Conservation (phyloP, 495 filamentous ascomycete species). For the Endocarpon pusillum region DNA sequence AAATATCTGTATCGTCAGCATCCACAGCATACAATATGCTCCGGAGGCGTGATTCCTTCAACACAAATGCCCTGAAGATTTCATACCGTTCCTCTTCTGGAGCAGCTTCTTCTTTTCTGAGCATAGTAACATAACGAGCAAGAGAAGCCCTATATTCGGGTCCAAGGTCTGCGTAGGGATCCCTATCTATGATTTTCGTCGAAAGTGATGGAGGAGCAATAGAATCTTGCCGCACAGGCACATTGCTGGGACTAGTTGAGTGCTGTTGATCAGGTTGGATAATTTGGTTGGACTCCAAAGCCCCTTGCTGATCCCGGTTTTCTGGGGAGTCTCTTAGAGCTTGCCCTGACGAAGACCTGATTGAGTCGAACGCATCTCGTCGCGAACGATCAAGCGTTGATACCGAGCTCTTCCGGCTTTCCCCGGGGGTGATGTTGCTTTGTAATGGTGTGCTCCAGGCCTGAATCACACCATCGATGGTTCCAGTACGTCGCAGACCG, state of each 20-base stretch:
- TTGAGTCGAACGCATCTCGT: too few relatives aligned
- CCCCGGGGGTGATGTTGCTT: conserved; percentile 11
- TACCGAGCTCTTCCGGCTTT: conserved; percentile 3
- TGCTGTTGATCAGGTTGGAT: too few relatives aligned
- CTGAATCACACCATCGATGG: conserved; percentile 28
- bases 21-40: conserved; percentile 36
- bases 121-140: conserved; percentile 32
- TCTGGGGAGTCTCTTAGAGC: too few relatives aligned
- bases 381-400: conserved; percentile 4
- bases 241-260: too few relatives aligned
- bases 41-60: conserved; percentile 33
- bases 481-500: conserved; percentile 14
- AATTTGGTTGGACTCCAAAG: too few relatives aligned
- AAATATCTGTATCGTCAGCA: conserved; percentile 7
- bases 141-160: conserved; percentile 36
- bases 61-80: conserved; percentile 33
- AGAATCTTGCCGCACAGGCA: too few relatives aligned
- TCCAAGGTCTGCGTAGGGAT: conserved; percentile 15
- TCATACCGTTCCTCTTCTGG: conserved; percentile 32
- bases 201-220: too few relatives aligned
- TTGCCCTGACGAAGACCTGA: too few relatives aligned
- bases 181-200: not conserved
- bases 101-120: conserved; percentile 34
- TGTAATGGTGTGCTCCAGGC: conserved; percentile 23
- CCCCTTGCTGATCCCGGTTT: too few relatives aligned